These are phyloP conservation scores for Capronia coronata DNA, from an alignment of 2,329 filamentous ascomycete genomes.

Conservation along the genomic window DNA sequence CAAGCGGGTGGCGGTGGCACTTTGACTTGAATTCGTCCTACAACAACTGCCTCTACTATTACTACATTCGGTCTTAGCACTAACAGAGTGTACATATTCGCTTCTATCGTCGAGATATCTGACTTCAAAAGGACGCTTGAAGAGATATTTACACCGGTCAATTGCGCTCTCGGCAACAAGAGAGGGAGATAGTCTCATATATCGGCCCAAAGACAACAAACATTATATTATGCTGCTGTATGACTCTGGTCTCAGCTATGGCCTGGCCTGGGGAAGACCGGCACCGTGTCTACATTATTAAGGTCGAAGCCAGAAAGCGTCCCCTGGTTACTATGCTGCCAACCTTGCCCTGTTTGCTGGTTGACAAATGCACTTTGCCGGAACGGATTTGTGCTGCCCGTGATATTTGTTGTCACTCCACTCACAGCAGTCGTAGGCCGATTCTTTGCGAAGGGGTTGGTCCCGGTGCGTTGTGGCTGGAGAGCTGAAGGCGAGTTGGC, in stretches of 20 bases:
- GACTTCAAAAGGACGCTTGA: too few relatives aligned
- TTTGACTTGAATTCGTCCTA: background rate
- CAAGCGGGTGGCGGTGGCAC: slow-evolving; percentile 1
- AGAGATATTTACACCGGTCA: too few relatives aligned
- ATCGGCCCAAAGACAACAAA: too few relatives aligned
- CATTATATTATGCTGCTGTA: slow-evolving; percentile 16
- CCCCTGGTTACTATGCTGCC: slow-evolving; percentile 71
- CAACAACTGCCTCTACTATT: background rate
- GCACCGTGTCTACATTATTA: slow-evolving; percentile 70
- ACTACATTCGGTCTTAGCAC: background rate
- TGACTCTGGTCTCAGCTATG: slow-evolving; percentile 35
- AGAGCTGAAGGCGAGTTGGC: slow-evolving; percentile 35
- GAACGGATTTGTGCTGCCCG: slow-evolving; percentile 91
- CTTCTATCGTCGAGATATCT: too few relatives aligned
- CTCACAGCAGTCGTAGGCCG: slow-evolving; percentile 38
- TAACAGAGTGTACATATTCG: too few relatives aligned
- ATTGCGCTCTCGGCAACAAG: too few relatives aligned
- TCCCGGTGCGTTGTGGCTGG: slow-evolving; percentile 58
- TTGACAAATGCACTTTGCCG: slow-evolving; percentile 85
- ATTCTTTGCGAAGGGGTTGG: slow-evolving; percentile 63
- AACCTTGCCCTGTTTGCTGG: slow-evolving; percentile 77
- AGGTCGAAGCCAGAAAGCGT: slow-evolving; percentile 69
- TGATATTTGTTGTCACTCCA: slow-evolving; percentile 66
- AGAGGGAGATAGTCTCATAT: too few relatives aligned
- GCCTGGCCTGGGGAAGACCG: slow-evolving; percentile 77